Percentiles rank a stretch among this genome's conserved stretches.
Evolutionary conservation across 75 land plant species (phyloP).

Genomic region (Pinus albicaulis): DNA sequence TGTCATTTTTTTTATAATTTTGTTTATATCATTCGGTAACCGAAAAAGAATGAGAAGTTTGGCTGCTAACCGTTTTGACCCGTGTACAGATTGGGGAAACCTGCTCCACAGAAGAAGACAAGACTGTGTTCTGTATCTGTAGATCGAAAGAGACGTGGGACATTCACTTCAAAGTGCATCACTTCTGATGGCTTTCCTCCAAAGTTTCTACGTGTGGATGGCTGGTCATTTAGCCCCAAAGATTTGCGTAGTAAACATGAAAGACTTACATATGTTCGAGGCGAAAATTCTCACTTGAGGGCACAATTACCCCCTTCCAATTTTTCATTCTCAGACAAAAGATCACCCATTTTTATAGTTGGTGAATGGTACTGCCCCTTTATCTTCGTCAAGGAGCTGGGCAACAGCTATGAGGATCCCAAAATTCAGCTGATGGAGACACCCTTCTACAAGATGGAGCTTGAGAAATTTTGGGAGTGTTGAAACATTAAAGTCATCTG

Average conservation of each 20-base stretch:
- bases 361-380: constrained; percentile 58
- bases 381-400: constrained; percentile 16
- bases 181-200: constrained; percentile 36
- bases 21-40: too few relatives aligned
- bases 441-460: too few relatives aligned
- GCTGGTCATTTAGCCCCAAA: constrained; percentile 9
- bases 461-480: too few relatives aligned
- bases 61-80: too few relatives aligned
- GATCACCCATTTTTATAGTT: background rate
- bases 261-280: background rate
- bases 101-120: constrained; percentile 31
- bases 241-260: background rate
- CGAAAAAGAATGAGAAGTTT: too few relatives aligned
- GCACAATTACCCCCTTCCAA: background rate
- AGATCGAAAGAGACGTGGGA: background rate
- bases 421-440: too few relatives aligned
- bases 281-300: background rate
- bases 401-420: too few relatives aligned
- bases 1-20: background rate
- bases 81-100: constrained; percentile 27
- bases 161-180: constrained; percentile 29
- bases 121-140: constrained; percentile 23
- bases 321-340: background rate
- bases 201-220: constrained; percentile 6
- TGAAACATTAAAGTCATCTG: too few relatives aligned